phyloP scores from a whole-genome alignment of 371 early-diverging fungal species.

The Rhizopus delemar region DNA sequence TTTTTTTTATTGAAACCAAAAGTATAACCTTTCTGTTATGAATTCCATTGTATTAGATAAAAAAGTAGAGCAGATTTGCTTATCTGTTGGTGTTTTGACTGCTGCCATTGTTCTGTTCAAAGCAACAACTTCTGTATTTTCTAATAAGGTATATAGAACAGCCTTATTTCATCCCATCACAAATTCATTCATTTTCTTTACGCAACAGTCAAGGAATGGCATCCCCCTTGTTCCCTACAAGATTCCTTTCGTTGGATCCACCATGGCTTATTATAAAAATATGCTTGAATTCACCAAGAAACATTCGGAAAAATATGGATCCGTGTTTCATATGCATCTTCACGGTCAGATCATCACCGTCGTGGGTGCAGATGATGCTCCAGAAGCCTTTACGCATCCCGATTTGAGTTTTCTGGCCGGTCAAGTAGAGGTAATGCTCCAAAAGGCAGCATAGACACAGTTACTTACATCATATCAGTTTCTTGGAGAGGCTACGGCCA shows the following conservation, averaged over 20 bases:
- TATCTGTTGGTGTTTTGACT: neutral
- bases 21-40: neutral
- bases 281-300: constrained; percentile 27
- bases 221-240: constrained; percentile 28
- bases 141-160: neutral
- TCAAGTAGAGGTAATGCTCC: constrained; percentile 18
- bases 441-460: neutral
- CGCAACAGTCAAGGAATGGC: neutral
- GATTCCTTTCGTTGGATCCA: constrained; percentile 26
- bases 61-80: neutral
- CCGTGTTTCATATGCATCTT: constrained; percentile 30
- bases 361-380: constrained; percentile 26
- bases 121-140: neutral
- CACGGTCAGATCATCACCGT: constrained; percentile 28
- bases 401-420: constrained; percentile 26
- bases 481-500: neutral
- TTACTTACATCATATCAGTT: neutral
- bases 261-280: constrained; percentile 20
- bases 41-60: neutral
- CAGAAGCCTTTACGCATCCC: constrained; percentile 28
- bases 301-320: constrained; percentile 27
- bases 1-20: neutral
- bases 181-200: neutral
- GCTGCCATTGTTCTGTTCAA: neutral
- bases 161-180: neutral